phyloP scores from a whole-genome alignment of 805 yeast species.

The Nakazawaea holstii region DNA sequence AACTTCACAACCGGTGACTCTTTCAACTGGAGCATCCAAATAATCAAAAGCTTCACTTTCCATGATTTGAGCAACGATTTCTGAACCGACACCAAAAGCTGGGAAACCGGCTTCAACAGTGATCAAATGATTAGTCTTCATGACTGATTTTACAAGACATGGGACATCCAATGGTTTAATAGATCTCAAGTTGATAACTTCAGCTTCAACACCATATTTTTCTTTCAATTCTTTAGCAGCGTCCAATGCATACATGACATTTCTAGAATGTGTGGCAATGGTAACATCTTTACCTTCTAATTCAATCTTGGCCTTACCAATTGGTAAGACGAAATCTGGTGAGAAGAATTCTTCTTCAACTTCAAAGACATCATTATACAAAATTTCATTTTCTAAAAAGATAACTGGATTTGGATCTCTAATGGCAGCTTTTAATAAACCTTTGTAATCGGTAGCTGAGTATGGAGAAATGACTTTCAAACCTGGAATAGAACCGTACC shows the following conservation, averaged over 20 bases:
- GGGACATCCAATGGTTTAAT: slow-evolving; percentile 94
- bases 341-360: slow-evolving; percentile 85
- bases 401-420: slow-evolving; percentile 99
- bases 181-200: slow-evolving; percentile 92
- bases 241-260: slow-evolving; percentile 77
- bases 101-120: slow-evolving; percentile 98
- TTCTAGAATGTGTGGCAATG: slow-evolving; percentile 87
- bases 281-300: slow-evolving; percentile 88
- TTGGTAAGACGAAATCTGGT: slow-evolving; percentile 86
- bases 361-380: slow-evolving; percentile 89
- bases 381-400: slow-evolving; percentile 90
- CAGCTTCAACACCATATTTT: slow-evolving; percentile 84
- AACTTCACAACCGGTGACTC: slow-evolving; percentile 99
- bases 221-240: slow-evolving; percentile 86
- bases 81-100: slow-evolving; percentile 97
- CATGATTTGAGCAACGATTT: slow-evolving; percentile 95
- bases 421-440: slow-evolving; percentile 91
- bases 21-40: slow-evolving; percentile 96
- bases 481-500: slow-evolving; percentile 99
- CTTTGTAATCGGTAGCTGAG: slow-evolving; percentile 93
- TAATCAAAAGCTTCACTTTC: slow-evolving; percentile 97
- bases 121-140: slow-evolving; percentile 94
- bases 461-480: slow-evolving; percentile 94
- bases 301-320: slow-evolving; percentile 95
- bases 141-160: slow-evolving; percentile 78